These are phyloP conservation scores for Vitis cinerea DNA, from an alignment of 164 flowering plant species.

Conservation along the genomic window DNA sequence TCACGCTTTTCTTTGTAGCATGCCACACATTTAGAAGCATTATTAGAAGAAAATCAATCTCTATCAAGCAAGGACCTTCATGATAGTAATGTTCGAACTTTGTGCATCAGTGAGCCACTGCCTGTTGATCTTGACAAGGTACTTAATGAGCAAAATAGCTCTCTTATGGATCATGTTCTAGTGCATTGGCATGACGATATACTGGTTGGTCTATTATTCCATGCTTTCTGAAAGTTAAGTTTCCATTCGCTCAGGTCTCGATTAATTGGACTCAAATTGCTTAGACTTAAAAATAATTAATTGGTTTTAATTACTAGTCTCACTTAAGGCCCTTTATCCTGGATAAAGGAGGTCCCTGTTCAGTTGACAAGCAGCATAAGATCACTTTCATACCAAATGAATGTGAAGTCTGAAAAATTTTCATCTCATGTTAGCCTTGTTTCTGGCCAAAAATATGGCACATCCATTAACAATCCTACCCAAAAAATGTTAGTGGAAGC, in stretches of 20 bases:
- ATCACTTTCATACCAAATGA: neutral
- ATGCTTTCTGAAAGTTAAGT: too few relatives aligned
- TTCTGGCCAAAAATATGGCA: neutral
- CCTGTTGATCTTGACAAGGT: conserved; percentile 81
- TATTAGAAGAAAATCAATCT: conserved; percentile 54
- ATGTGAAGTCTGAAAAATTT: neutral
- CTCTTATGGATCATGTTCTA: neutral
- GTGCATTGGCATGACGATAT: neutral
- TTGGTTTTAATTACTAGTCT: too few relatives aligned
- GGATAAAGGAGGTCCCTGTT: neutral
- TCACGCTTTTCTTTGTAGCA: conserved; percentile 39
- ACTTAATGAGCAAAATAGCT: conserved; percentile 5
- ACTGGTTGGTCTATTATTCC: neutral
- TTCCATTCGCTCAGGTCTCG: neutral
- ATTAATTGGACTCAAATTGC: neutral
- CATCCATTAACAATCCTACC: too few relatives aligned
- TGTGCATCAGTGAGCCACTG: conserved; percentile 58
- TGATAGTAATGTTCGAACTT: conserved; percentile 69
- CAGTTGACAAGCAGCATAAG: neutral
- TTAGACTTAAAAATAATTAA: neutral
- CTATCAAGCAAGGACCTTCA: conserved; percentile 52
- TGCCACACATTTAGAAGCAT: conserved; percentile 61
- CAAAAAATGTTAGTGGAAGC: too few relatives aligned
- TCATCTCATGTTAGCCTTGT: neutral
- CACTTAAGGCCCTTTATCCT: neutral